Evolutionary conservation across 192 early-diverging fungal species (phyloP).

Genomic region (Tieghemiomyces parasiticus): DNA sequence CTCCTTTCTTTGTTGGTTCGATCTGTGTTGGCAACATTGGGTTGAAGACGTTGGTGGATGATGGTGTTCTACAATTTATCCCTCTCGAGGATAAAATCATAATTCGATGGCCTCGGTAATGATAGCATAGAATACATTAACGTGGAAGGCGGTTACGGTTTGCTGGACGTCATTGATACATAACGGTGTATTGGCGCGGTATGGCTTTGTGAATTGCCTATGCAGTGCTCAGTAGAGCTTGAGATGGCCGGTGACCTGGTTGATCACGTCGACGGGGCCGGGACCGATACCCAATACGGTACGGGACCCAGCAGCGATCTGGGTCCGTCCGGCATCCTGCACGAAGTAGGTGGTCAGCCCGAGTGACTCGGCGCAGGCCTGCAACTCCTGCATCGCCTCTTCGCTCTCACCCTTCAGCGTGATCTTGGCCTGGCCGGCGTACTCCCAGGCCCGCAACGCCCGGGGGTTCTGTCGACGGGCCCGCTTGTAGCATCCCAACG

Average conservation of each 20-base stretch:
- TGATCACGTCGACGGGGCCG: slow-evolving; percentile 33
- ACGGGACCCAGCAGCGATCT: slow-evolving; percentile 77
- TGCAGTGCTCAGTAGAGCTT: too few relatives aligned
- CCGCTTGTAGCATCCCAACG: slow-evolving; percentile 65
- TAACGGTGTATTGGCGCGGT: too few relatives aligned
- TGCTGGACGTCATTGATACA: too few relatives aligned
- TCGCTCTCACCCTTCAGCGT: slow-evolving; percentile 62
- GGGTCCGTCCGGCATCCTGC: slow-evolving; percentile 82
- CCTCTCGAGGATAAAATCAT: too few relatives aligned
- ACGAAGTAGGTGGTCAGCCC: slow-evolving; percentile 60
- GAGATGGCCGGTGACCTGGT: slow-evolving; percentile 36
- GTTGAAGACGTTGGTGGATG: too few relatives aligned
- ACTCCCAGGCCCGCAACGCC: slow-evolving; percentile 47
- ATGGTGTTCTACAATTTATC: too few relatives aligned
- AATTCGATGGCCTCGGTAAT: too few relatives aligned
- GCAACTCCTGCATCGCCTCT: slow-evolving; percentile 56
- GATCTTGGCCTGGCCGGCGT: slow-evolving; percentile 71
- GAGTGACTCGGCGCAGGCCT: slow-evolving; percentile 35
- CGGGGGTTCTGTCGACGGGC: slow-evolving; percentile 28
- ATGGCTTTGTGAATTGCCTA: too few relatives aligned
- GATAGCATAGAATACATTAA: too few relatives aligned
- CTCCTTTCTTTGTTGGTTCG: too few relatives aligned
- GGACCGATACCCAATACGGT: slow-evolving; percentile 94
- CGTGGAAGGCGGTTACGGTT: too few relatives aligned
- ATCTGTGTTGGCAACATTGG: too few relatives aligned